Percentiles rank a stretch among this genome's conserved stretches.
Evolutionary conservation across 129 eudicot genomes (phyloP).

Genomic region (Chrysanthemum lavandulifolium): DNA sequence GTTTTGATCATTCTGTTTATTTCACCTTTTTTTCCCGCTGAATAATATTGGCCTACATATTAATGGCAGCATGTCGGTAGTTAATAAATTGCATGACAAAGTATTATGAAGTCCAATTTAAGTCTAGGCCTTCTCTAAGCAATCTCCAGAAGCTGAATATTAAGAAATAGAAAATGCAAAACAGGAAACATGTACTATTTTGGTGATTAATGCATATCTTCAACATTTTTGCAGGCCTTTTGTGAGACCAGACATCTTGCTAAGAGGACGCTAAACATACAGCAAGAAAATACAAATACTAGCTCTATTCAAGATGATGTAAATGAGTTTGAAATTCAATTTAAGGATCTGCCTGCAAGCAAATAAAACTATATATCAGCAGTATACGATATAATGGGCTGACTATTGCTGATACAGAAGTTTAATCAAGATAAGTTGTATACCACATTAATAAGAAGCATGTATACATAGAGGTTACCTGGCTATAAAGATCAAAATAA

Average conservation of each 20-base stretch:
- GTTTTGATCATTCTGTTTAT: too few relatives aligned
- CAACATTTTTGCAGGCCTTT: neutral
- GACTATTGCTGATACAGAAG: neutral
- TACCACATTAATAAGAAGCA: neutral
- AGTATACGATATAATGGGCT: neutral
- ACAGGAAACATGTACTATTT: neutral
- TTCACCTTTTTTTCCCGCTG: too few relatives aligned
- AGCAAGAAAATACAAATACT: neutral
- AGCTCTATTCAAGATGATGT: neutral
- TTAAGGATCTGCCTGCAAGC: neutral
- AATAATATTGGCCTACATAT: too few relatives aligned
- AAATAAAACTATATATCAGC: neutral
- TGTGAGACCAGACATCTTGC: neutral
- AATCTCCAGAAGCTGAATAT: too few relatives aligned
- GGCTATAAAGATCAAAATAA: neutral
- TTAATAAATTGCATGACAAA: too few relatives aligned
- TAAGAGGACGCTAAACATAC: neutral
- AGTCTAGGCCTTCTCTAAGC: too few relatives aligned
- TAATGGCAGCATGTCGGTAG: too few relatives aligned
- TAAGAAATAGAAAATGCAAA: neutral
- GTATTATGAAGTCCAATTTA: too few relatives aligned
- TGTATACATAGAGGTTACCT: neutral
- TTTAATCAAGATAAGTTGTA: neutral
- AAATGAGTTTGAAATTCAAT: neutral
- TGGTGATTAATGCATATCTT: neutral